Evolutionary conservation across 176 grass and related monocot species (phyloP), one percentile per base, ranked within the genome.

Genomic region (Chloris gayana): DNA sequence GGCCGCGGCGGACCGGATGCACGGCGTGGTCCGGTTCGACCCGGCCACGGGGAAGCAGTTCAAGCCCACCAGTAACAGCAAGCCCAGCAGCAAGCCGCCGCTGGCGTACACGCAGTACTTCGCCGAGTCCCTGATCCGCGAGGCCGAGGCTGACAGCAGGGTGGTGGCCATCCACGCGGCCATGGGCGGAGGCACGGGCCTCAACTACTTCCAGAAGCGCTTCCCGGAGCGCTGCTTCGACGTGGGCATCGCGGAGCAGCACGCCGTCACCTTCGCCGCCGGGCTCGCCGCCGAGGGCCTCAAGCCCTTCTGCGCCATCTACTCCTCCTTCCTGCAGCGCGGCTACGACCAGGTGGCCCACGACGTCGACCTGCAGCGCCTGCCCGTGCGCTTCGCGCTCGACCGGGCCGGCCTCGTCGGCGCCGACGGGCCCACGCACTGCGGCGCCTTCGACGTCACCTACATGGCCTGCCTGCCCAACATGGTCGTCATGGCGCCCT

Each of bases 281-380:
- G 92, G 96, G 64, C 75, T 99, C 24, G 96, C 96, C 14, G 1
- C 92, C 3, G 92, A 99, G 63, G 96, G 96, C 29, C 82, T 99
- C 58, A 95, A 93, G 84, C 96, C 96, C 2, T 99, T 99, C 86
- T 99, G 96, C 61, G 88, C 92, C 75, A 95, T 99, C 80, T 99
- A 99, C 82, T 99, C 96, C 1, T 93, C 92, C 3, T 99, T 99
- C 75, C 90, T 99, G 39, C 92, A 99, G 86, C 91, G 96, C 41
- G 96, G 96, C 3, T 99, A 99, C 86, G 96, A 99, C 80, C 92
- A 99, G 92, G 96, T 99, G 39, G 96, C 91, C 64, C 96, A 99
- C 46, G 96, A 99, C 76, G 96, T 99, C 3, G 96, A 99, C 85
- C 79, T 99, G 30, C 96, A 99, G 74, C 82, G 86, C 8, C 71